Base-by-base conservation (phyloP, 768 basidiomycete genomes). In the Lactarius hatsudake region DNA sequence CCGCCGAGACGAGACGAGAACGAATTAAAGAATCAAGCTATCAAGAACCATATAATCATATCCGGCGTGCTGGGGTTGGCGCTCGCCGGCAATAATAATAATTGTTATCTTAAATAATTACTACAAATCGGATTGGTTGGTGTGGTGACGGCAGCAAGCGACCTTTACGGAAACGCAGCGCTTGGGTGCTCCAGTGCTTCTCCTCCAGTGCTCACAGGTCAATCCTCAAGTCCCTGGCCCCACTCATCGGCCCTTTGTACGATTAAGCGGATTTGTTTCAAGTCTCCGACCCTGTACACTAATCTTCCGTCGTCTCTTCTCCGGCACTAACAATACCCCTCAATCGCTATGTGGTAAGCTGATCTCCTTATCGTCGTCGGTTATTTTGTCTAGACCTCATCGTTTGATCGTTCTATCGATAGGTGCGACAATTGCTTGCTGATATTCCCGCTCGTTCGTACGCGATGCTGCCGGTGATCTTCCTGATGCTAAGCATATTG, bases 361-460 rank as follows among this genome's bases (percentile, higher is more conserved):
- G 54, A 66, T 66, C 64, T 68, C 38, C 23, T 36, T 36, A 36
- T 30, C 56, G 18, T 30, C 30, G 34, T 54, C 54, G 20, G 42
- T 57, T 42, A 26, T 20, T 67, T 55, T 28, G 57, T 55, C 26
- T 62, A 42, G n/a, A 20, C 58, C 36, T 40, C 36, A 45, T 56
- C 58, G 40, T 28, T 36, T 28, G 8, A 53, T 67, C 56, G 28
- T 45, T 65, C 32, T 60, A 30, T 56, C 63, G 40, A 58, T 67
- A 90, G 88, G 89, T 91, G 89, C 80, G 89, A 90, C 79, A 90
- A 90, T 77, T 91, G 88, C 78, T 79, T 89, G 65, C 84, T 91
- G 65, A 79, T 90, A 67, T 79, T 91, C 66, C 89, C 89, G 74
- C 81, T 91, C 77, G 90, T 89, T 73, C 74, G 87, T 72, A 56